These are phyloP conservation scores for Candida suzukii DNA, from an alignment of 805 yeast species.

Conservation along the genomic window DNA sequence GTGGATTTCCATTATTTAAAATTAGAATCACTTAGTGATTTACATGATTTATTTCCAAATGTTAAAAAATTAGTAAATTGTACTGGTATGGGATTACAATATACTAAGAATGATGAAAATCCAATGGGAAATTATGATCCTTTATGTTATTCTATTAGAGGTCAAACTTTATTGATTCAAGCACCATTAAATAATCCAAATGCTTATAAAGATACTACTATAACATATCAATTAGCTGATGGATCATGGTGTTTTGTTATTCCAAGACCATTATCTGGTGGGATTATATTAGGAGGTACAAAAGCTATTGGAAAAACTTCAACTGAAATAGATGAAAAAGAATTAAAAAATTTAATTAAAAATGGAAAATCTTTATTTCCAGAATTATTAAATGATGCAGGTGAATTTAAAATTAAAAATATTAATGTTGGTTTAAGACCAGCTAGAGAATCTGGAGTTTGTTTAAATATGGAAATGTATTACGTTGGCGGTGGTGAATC, in stretches of 20 bases:
- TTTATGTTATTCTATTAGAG: conserved; percentile 43
- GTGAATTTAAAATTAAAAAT: conserved; percentile 36
- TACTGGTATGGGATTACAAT: conserved; percentile 52
- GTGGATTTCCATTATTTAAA: conserved; percentile 29
- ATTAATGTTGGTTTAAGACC: conserved; percentile 67
- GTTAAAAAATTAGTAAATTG: conserved; percentile 40
- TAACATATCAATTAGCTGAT: conserved; percentile 36
- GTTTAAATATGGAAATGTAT: conserved; percentile 19
- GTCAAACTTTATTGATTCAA: conserved; percentile 54
- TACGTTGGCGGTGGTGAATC: conserved; percentile 1
- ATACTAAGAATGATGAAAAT: conserved; percentile 12
- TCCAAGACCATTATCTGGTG: conserved; percentile 53
- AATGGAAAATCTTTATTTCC: conserved; percentile 43
- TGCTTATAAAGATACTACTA: conserved; percentile 31
- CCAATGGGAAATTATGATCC: conserved; percentile 45
- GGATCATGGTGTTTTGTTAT: conserved; percentile 43
- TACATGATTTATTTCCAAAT: conserved; percentile 24
- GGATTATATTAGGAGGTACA: conserved; percentile 62
- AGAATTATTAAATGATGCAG: conserved; percentile 32
- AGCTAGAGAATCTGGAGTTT: conserved; percentile 49
- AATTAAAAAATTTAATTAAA: conserved; percentile 35
- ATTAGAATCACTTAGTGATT: conserved; percentile 33
- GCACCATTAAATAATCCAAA: conserved; percentile 35
- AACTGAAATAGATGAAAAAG: conserved; percentile 32
- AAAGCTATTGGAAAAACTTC: conserved; percentile 40